A percentile compares a stretch with the other conserved stretches of the same genome.
Conservation (phyloP, 2,329 filamentous ascomycete species). For the Aspergillus pseudoviridinutans region DNA sequence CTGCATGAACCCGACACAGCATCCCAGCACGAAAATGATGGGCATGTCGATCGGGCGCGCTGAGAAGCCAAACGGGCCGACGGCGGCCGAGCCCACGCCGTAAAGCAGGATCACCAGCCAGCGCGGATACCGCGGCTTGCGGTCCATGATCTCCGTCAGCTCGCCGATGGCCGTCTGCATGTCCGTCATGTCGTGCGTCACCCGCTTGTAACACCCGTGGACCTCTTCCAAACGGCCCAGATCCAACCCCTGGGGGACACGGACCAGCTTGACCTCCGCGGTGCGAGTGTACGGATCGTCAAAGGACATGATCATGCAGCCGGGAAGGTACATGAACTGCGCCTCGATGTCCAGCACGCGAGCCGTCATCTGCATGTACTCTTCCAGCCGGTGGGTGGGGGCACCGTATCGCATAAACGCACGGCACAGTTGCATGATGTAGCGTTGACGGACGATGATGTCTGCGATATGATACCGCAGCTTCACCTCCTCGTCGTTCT, state of each 20-base stretch:
- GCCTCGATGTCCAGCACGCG: constrained; percentile 80
- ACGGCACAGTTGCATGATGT: constrained; percentile 27
- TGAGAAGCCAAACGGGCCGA: constrained; percentile 74
- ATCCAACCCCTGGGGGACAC: constrained; percentile 38
- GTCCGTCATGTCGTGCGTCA: constrained; percentile 40
- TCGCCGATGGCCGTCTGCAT: constrained; percentile 37
- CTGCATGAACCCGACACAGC: constrained; percentile 68
- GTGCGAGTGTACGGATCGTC: constrained; percentile 48
- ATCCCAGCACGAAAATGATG: constrained; percentile 63
- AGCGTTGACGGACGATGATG: constrained; percentile 57
- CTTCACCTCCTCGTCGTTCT: background rate
- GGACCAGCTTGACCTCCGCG: constrained; percentile 42
- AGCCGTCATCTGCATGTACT: constrained; percentile 85
- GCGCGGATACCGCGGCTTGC: constrained; percentile 50
- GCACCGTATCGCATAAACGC: constrained; percentile 29
- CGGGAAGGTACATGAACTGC: constrained; percentile 80
- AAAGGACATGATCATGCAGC: constrained; percentile 53
- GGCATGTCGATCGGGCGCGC: constrained; percentile 58
- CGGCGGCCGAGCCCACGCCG: constrained; percentile 67
- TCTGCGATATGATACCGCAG: constrained; percentile 49
- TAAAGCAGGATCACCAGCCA: constrained; percentile 61
- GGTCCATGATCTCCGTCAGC: constrained; percentile 52
- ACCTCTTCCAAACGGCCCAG: constrained; percentile 39
- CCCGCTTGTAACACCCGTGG: constrained; percentile 43
- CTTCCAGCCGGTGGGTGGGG: constrained; percentile 48